phyloP scores from a whole-genome alignment of 805 yeast genomes.

The Yamadazyma philogaea region DNA sequence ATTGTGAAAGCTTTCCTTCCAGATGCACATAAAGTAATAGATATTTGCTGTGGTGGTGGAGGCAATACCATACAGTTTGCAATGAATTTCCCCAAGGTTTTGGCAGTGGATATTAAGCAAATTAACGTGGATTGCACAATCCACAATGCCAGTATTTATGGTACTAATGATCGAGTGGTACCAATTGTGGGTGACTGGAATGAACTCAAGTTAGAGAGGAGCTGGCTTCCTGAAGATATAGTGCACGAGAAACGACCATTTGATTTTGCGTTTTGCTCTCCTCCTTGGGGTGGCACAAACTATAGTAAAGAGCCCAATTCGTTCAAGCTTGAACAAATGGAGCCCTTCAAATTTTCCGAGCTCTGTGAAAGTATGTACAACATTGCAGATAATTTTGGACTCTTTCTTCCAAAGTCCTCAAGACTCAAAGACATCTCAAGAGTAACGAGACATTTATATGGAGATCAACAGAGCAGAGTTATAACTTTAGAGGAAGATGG shows the following conservation, averaged over 20 bases:
- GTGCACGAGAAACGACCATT: slow-evolving; percentile 24
- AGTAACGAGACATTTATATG: slow-evolving; percentile 46
- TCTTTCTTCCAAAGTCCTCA: slow-evolving; percentile 64
- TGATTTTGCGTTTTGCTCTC: slow-evolving; percentile 68
- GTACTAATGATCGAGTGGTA: slow-evolving; percentile 50
- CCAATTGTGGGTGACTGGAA: slow-evolving; percentile 50
- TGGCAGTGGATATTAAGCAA: slow-evolving; percentile 60
- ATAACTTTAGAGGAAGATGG: slow-evolving; percentile 42
- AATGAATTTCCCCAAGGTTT: slow-evolving; percentile 48
- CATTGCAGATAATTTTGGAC: slow-evolving; percentile 47
- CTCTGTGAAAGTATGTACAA: slow-evolving; percentile 42
- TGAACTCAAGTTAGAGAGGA: slow-evolving; percentile 19
- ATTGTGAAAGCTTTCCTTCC: slow-evolving; percentile 53
- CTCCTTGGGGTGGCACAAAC: slow-evolving; percentile 85
- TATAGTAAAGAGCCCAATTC: slow-evolving; percentile 39
- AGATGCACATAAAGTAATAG: slow-evolving; percentile 47
- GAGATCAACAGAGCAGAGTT: slow-evolving; percentile 46
- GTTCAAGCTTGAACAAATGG: slow-evolving; percentile 45
- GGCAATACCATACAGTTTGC: slow-evolving; percentile 83
- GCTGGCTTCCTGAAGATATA: slow-evolving; percentile 34
- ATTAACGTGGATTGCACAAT: slow-evolving; percentile 63
- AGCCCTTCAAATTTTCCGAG: slow-evolving; percentile 48
- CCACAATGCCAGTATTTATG: slow-evolving; percentile 66
- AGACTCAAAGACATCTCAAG: slow-evolving; percentile 49
- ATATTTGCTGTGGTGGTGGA: slow-evolving; percentile 85